phyloP scores from a whole-genome alignment of 2,329 filamentous ascomycete genomes.

The Apiospora marii region DNA sequence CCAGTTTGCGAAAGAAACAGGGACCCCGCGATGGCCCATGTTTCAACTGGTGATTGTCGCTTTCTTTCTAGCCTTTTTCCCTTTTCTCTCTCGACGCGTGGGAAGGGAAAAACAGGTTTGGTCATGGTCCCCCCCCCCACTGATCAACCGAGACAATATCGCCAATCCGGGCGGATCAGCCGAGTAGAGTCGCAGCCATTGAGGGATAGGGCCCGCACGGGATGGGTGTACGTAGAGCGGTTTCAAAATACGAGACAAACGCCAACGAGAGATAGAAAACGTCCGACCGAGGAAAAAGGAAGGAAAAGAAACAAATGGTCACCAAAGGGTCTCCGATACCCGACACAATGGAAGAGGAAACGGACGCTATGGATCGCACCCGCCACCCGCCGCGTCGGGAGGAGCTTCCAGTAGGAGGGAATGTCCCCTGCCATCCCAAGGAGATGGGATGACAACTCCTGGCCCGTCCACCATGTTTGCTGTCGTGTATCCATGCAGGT shows the following conservation, averaged over 20 bases:
- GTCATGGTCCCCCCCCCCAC: background rate
- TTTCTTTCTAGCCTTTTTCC: background rate
- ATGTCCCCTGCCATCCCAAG: background rate
- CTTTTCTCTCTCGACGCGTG: background rate
- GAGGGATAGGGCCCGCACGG: conserved; percentile 8
- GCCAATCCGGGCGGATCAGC: conserved; percentile 15
- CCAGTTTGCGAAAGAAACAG: background rate
- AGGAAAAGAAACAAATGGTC: background rate
- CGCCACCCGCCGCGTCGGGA: conserved; percentile 4
- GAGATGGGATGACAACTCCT: background rate
- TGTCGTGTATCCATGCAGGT: background rate
- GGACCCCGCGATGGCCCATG: background rate
- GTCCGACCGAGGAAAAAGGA: background rate
- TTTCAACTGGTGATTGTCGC: background rate
- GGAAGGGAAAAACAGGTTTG: background rate
- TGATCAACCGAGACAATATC: conserved; percentile 9
- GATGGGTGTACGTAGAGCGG: background rate
- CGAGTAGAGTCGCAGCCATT: background rate
- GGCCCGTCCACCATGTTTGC: background rate
- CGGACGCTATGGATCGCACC: background rate
- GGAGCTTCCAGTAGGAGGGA: background rate
- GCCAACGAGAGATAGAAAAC: conserved; percentile 9
- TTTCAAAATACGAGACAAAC: conserved; percentile 6
- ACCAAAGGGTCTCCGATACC: background rate
- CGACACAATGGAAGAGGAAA: background rate